Percentiles rank a stretch among this genome's conserved stretches.
Evolutionary conservation across 2,329 filamentous ascomycete species (phyloP).

Genomic region (Triangularia verruculosa): DNA sequence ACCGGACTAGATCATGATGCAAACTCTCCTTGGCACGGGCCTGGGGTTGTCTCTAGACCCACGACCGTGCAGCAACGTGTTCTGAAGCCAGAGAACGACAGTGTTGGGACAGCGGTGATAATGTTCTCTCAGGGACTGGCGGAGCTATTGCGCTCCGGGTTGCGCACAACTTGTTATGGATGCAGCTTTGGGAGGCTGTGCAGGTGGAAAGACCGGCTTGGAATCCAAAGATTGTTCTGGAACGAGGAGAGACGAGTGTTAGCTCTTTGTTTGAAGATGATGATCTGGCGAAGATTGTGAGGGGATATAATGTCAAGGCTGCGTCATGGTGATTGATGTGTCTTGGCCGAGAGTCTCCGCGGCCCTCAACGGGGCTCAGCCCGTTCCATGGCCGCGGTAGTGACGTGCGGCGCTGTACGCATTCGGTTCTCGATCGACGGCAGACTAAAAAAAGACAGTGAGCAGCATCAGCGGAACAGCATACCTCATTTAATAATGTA

Average conservation of each 20-base stretch:
- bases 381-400: no score
- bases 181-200: not conserved
- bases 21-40: not conserved
- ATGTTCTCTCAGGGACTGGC: not conserved
- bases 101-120: not conserved
- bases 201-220: not conserved
- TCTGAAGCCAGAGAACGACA: not conserved
- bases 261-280: not conserved
- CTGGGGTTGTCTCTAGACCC: not conserved
- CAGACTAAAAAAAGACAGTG: no score
- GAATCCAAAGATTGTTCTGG: not conserved
- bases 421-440: no score
- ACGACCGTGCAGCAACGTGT: not conserved
- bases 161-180: not conserved
- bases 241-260: not conserved
- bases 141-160: not conserved
- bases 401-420: no score
- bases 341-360: no score
- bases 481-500: no score
- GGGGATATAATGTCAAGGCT: not conserved
- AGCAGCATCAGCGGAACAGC: no score
- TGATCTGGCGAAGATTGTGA: not conserved
- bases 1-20: not conserved
- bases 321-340: no score
- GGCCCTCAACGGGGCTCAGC: no score